Percentiles rank a stretch among this genome's conserved stretches.
Conservation (phyloP, 345 rosid genomes). For the Trapa incisa region DNA sequence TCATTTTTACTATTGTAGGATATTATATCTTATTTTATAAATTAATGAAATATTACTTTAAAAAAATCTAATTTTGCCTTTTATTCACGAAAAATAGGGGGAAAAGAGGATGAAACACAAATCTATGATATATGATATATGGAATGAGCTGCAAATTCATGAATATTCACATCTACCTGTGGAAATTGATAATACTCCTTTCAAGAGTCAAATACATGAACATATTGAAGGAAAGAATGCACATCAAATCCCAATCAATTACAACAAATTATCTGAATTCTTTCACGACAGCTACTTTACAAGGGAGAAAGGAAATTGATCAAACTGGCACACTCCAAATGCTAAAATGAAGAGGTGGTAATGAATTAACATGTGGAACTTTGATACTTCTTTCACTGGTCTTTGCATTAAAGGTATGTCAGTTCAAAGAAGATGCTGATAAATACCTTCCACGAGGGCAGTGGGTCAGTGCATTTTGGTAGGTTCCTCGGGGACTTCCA, state of each 20-base stretch:
- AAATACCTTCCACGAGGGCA: neutral
- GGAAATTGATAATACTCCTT: neutral
- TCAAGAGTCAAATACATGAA: constrained; percentile 11
- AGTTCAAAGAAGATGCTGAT: neutral
- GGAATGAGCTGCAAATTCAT: constrained; percentile 1
- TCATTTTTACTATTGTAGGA: too few species aligned
- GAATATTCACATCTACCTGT: constrained; percentile 9
- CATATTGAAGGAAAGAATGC: constrained; percentile 9
- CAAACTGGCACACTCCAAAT: too few species aligned
- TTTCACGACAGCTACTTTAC: constrained; percentile 10
- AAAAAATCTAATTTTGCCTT: too few species aligned
- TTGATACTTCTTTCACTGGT: neutral
- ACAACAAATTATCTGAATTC: constrained; percentile 6
- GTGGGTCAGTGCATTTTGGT: constrained; percentile 27
- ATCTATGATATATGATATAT: too few species aligned
- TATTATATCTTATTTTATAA: too few species aligned
- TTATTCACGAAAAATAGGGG: too few species aligned
- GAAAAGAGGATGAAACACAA: too few species aligned
- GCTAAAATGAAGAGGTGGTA: neutral
- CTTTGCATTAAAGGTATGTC: neutral
- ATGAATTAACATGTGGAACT: neutral
- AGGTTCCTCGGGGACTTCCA: constrained; percentile 45
- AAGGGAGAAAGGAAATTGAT: neutral
- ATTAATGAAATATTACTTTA: too few species aligned
- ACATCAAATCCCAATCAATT: constrained; percentile 12